Conservation (phyloP, 352 stramenopile species). For the Bremia lactucae region DNA sequence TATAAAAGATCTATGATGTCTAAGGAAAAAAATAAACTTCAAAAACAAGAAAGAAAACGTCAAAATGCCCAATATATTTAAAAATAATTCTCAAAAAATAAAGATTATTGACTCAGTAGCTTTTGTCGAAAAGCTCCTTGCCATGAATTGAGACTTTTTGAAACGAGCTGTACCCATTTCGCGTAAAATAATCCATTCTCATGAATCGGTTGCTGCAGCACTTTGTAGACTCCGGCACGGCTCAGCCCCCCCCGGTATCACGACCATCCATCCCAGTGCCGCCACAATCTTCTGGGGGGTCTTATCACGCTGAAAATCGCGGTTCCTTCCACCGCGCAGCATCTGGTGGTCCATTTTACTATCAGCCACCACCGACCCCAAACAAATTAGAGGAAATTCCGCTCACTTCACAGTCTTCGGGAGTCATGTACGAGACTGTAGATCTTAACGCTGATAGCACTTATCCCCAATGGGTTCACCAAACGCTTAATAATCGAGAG, state of each 20-base stretch:
- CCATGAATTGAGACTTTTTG: too few relatives aligned
- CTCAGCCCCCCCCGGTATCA: constrained; percentile 5
- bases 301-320: constrained; percentile 9
- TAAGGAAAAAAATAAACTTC: too few relatives aligned
- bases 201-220: constrained; percentile 61
- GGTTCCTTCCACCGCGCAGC: constrained; percentile 24
- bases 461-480: constrained; percentile 4
- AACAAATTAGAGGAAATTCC: constrained; percentile 20
- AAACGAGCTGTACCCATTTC: neutral
- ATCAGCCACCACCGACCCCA: constrained; percentile 15
- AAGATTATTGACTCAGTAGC: too few relatives aligned
- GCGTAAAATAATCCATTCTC: constrained; percentile 1
- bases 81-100: too few relatives aligned
- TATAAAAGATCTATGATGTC: too few relatives aligned
- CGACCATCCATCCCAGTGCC: constrained; percentile 16
- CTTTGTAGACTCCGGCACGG: constrained; percentile 30
- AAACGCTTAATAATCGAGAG: constrained; percentile 3
- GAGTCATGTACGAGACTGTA: constrained; percentile 33
- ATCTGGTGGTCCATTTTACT: constrained; percentile 21
- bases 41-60: too few relatives aligned
- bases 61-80: too few relatives aligned
- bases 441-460: constrained; percentile 28
- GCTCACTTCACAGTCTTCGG: constrained; percentile 21
- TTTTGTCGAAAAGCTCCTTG: too few relatives aligned
- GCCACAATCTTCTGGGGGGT: constrained; percentile 21